Percentiles rank a stretch among this genome's conserved stretches.
Conservation (phyloP, 2,329 filamentous ascomycete genomes). For the Ophiostoma quercus region DNA sequence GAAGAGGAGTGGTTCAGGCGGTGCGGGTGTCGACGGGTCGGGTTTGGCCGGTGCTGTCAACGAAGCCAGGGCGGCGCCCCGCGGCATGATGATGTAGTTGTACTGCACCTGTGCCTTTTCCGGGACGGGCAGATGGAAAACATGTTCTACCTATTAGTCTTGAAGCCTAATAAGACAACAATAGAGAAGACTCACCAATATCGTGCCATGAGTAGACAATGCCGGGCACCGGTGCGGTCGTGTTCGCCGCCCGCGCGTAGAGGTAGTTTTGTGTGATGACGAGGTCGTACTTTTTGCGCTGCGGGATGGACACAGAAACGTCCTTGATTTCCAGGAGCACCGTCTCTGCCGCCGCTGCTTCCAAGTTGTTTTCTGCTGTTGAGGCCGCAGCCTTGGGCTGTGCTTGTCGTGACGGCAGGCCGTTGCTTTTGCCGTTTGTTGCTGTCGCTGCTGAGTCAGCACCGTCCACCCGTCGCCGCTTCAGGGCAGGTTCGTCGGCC, state of each 20-base stretch:
- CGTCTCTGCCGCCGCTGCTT: constrained; percentile 39
- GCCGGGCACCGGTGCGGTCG: constrained; percentile 47
- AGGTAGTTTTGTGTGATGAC: constrained; percentile 57
- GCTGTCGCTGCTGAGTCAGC: neutral
- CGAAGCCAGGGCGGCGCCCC: constrained; percentile 45
- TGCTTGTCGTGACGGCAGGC: constrained; percentile 23
- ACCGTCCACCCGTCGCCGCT: constrained; percentile 49
- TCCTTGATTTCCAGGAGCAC: constrained; percentile 59
- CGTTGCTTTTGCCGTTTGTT: constrained; percentile 21
- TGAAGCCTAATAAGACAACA: neutral
- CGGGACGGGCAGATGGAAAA: constrained; percentile 60
- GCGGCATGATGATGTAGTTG: constrained; percentile 61
- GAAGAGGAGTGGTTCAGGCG: constrained; percentile 56
- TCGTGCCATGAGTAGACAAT: constrained; percentile 57
- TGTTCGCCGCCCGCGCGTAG: constrained; percentile 51
- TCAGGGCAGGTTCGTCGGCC: constrained; percentile 39
- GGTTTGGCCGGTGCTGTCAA: constrained; percentile 37
- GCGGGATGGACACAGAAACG: constrained; percentile 61
- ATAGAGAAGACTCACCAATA: constrained; percentile 39
- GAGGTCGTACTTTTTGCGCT: constrained; percentile 63
- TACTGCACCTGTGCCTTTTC: constrained; percentile 61
- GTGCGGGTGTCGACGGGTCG: constrained; percentile 19
- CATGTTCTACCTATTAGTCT: constrained; percentile 38
- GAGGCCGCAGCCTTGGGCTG: neutral
- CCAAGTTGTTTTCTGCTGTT: constrained; percentile 25